These are phyloP conservation scores for Copromyces sp. DNA, from an alignment of 495 filamentous ascomycete species.

Conservation along the genomic window DNA sequence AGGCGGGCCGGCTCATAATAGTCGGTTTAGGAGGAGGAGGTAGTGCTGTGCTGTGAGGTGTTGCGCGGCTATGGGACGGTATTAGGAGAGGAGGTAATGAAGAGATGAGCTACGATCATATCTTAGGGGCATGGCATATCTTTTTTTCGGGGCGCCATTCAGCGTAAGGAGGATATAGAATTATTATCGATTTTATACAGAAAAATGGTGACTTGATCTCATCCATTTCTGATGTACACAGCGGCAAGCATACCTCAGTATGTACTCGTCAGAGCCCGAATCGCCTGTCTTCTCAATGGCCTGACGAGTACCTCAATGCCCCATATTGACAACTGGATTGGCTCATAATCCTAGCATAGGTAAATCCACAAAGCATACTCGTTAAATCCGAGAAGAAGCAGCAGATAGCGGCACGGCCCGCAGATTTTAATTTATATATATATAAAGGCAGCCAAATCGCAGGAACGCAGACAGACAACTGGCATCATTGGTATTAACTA, in stretches of 20 bases:
- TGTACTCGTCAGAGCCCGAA: too few relatives aligned
- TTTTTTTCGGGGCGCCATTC: neutral
- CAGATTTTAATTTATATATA: too few relatives aligned
- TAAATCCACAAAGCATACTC: neutral
- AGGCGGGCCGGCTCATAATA: constrained; percentile 37
- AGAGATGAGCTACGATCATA: neutral
- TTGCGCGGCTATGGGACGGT: neutral
- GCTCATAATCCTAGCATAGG: neutral
- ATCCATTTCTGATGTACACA: neutral
- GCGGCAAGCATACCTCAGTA: neutral
- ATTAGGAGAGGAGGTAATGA: neutral
- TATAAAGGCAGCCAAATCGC: too few relatives aligned
- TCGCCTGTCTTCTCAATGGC: too few relatives aligned
- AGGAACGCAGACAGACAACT: too few relatives aligned
- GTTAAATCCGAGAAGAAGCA: neutral
- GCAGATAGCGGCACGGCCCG: too few relatives aligned
- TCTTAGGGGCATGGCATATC: neutral
- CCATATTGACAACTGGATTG: neutral
- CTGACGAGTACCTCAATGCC: too few relatives aligned
- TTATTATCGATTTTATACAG: neutral
- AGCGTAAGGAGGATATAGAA: neutral
- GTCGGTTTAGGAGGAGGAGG: constrained; percentile 38
- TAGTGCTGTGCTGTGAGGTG: constrained; percentile 7
- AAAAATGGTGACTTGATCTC: neutral
- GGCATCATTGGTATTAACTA: too few relatives aligned